phyloP scores from a whole-genome alignment of 163 green algal genomes.

The Chloromonas sp. region DNA sequence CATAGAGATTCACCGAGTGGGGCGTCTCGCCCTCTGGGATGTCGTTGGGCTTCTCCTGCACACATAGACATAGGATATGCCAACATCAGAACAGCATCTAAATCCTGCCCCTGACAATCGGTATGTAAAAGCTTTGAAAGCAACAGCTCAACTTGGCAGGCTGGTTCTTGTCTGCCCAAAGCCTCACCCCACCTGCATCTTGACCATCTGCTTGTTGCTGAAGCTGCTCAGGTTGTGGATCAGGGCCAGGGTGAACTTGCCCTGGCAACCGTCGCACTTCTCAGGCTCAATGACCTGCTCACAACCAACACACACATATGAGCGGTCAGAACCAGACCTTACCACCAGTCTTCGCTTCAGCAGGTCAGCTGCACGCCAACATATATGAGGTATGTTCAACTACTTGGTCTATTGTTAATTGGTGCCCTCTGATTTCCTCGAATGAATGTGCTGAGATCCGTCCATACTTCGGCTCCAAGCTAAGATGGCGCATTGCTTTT shows the following conservation, averaged over 20 bases:
- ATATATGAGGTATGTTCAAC: no score
- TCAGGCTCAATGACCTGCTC: slow-evolving; percentile 57
- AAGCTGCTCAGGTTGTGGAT: slow-evolving; percentile 46
- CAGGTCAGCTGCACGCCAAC: no score
- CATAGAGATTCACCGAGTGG: slow-evolving; percentile 79
- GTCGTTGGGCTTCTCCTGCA: slow-evolving; percentile 91
- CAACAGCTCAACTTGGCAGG: background rate
- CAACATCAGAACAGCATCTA: no score
- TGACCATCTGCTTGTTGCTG: slow-evolving; percentile 87
- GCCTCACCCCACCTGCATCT: slow-evolving; percentile 66
- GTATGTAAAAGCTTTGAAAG: no score
- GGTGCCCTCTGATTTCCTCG: no score
- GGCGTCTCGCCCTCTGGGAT: slow-evolving; percentile 97
- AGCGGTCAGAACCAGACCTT: no score
- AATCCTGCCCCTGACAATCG: no score
- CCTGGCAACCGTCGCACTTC: slow-evolving; percentile 39
- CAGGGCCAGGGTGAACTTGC: slow-evolving; percentile 21
- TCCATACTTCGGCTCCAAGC: no score
- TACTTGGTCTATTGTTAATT: no score
- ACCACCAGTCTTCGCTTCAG: no score
- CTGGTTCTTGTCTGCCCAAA: background rate
- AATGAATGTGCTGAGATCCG: no score
- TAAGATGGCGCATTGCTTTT: no score
- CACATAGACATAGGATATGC: background rate
- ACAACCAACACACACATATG: background rate